Base-by-base conservation (phyloP, 805 yeast species). In the Schwanniomyces yamadae region DNA sequence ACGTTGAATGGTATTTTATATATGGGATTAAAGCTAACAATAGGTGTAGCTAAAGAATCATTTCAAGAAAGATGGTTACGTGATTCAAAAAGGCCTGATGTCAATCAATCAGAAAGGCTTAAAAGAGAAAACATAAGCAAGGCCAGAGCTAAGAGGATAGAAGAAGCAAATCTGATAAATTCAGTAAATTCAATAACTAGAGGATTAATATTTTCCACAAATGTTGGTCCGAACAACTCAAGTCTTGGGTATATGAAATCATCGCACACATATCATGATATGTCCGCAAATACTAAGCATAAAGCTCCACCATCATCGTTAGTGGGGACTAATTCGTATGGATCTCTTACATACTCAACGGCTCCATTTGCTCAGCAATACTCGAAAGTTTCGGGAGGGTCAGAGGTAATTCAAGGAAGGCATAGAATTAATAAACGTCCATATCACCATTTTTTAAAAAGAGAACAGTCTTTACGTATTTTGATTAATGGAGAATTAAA, bases 1-100 rank as follows among this genome's bases (percentile, higher is more conserved):
- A 66, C 84, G 0, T 72, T 86, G 44, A 75, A 87, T 54, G 93
- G 90, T 20, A 75, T 83, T 1, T 75, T 73, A 17, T 91, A 73
- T 60, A 87, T 84, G 71, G 95, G 95, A 2, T 70, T 82, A 17
- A 77, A 72, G 35, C 57, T 91, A 23, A 66, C 68, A 2, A 61
- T 91, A 7, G 78, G 73, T 34, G 55, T 63, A 29, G 96, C 97
- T 3, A 77, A 72, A 45, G 79, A 79, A 0, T 66, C 65, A 28
- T 84, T 62, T 57, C 29, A 41, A 8, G 63, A 63, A 16, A 51
- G 59, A 13, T 73, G 81, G 82, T 57, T 59, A 20, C 52, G 56
- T 29, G 82, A 80, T 43, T 41, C 56, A 20, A 59, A 55, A 9
- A 57, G 74, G 28, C 74, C 74, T 25, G 72, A 64, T 23, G 37